Conservation (phyloP, 495 filamentous ascomycete genomes). For the Talaromyces wortmannii region DNA sequence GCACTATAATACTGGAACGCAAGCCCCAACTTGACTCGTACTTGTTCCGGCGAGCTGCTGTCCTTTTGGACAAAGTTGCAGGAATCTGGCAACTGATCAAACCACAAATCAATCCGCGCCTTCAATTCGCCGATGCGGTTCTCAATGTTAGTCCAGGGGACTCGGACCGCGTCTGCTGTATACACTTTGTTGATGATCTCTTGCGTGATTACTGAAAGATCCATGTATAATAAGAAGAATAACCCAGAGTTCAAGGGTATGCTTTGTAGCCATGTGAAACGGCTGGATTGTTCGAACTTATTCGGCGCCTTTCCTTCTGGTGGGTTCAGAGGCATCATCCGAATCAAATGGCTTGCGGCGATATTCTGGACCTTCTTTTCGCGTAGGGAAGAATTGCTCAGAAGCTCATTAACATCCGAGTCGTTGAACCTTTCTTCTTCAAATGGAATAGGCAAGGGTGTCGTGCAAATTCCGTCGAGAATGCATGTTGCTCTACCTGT, state of each 20-base stretch:
- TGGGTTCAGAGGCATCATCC: constrained; percentile 32
- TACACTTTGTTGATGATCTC: constrained; percentile 54
- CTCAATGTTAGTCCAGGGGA: constrained; percentile 56
- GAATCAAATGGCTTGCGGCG: constrained; percentile 28
- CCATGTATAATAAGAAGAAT: constrained; percentile 42
- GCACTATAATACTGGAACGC: constrained; percentile 55
- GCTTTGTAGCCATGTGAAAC: constrained; percentile 21
- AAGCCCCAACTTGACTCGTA: constrained; percentile 39
- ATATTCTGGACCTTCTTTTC: constrained; percentile 29
- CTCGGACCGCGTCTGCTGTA: constrained; percentile 42
- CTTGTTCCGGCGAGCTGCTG: constrained; percentile 21
- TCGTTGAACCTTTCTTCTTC: constrained; percentile 43
- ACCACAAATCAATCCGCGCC: constrained; percentile 48
- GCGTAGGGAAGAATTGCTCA: constrained; percentile 23
- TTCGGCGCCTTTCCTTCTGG: constrained; percentile 18
- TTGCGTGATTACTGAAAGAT: constrained; percentile 45
- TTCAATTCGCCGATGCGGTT: constrained; percentile 45
- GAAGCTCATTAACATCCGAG: constrained; percentile 19
- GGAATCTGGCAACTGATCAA: constrained; percentile 36
- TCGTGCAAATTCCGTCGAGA: constrained; percentile 49
- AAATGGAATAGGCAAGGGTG: constrained; percentile 52
- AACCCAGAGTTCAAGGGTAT: constrained; percentile 30
- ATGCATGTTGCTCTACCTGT: constrained; percentile 61
- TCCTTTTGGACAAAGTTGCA: constrained; percentile 41
- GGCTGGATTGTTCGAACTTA: constrained; percentile 10